phyloP scores from a whole-genome alignment of 2,329 filamentous ascomycete species.

The Diaporthe aspalathi region DNA sequence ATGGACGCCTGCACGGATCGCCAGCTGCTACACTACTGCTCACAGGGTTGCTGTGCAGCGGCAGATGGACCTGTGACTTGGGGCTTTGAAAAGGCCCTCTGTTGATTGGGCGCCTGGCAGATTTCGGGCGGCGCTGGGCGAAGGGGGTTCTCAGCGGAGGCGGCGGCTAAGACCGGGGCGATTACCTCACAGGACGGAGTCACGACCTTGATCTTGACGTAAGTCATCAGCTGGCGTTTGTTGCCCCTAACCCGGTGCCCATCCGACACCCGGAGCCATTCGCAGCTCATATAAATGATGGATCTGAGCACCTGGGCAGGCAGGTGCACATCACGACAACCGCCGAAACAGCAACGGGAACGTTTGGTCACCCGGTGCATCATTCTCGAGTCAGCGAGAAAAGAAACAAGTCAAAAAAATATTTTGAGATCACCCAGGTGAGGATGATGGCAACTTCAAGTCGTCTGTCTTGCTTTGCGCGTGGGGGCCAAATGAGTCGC shows the following conservation, averaged over 20 bases:
- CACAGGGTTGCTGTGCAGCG: slow-evolving; percentile 22
- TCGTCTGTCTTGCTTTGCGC: slow-evolving; percentile 1
- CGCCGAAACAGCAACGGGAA: neutral
- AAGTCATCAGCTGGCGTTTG: neutral
- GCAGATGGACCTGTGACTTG: slow-evolving; percentile 15
- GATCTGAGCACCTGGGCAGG: slow-evolving; percentile 17
- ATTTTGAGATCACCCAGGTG: neutral
- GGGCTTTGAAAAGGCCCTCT: neutral
- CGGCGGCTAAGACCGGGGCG: slow-evolving; percentile 21
- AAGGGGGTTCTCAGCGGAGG: slow-evolving; percentile 8
- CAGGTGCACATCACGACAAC: neutral
- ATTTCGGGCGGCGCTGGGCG: neutral
- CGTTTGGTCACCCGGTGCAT: slow-evolving; percentile 3
- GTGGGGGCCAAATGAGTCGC: slow-evolving; percentile 5
- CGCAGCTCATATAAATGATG: too few relatives aligned
- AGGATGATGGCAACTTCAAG: neutral
- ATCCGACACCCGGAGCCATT: neutral
- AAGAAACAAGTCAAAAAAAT: neutral
- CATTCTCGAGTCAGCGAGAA: slow-evolving; percentile 15
- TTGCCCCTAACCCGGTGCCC: neutral
- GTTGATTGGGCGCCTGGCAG: slow-evolving; percentile 26
- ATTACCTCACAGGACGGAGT: neutral
- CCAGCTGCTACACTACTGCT: slow-evolving; percentile 17
- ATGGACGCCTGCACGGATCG: slow-evolving; percentile 15
- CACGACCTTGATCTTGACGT: slow-evolving; percentile 24